A percentile compares a stretch with the other conserved stretches of the same genome.
phyloP scores from a whole-genome alignment of 176 grass and related monocot species.

The Zoysia japonica region DNA sequence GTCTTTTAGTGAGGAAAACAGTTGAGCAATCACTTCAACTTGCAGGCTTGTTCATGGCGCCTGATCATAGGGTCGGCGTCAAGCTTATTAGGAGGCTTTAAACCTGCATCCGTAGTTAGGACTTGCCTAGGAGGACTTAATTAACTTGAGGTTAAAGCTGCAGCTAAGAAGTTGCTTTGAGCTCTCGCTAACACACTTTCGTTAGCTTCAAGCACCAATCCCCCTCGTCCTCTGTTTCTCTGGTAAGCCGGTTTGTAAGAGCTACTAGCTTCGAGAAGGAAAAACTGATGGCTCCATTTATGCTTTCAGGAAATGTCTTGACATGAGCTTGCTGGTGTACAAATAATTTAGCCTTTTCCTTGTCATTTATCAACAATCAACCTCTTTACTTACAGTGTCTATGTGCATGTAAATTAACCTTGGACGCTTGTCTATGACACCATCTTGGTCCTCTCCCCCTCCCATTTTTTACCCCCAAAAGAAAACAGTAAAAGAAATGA shows the following conservation, averaged over 20 bases:
- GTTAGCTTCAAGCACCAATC: no score
- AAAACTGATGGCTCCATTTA: not conserved
- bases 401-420: slow-evolving; percentile 43
- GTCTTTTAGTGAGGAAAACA: slow-evolving; percentile 30
- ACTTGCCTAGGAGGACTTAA: no score
- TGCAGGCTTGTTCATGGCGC: slow-evolving; percentile 21
- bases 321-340: not conserved
- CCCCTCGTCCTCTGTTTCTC: no score
- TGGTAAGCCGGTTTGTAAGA: no score
- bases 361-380: slow-evolving; percentile 32
- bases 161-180: no score
- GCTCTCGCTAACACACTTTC: no score
- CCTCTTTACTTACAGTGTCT: slow-evolving; percentile 51
- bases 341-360: slow-evolving; percentile 40
- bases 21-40: slow-evolving; percentile 32
- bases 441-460: slow-evolving; percentile 26
- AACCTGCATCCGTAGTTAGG: no score
- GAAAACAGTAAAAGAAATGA: slow-evolving; percentile 39
- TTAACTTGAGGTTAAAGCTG: no score
- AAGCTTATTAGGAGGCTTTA: not conserved
- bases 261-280: no score
- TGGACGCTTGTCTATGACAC: slow-evolving; percentile 41
- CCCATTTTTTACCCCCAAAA: not conserved
- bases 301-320: not conserved
- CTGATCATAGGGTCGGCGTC: not conserved